These are phyloP conservation scores for Globisporangium ultimum DNA, from an alignment of 352 stramenopile species.

Conservation along the genomic window DNA sequence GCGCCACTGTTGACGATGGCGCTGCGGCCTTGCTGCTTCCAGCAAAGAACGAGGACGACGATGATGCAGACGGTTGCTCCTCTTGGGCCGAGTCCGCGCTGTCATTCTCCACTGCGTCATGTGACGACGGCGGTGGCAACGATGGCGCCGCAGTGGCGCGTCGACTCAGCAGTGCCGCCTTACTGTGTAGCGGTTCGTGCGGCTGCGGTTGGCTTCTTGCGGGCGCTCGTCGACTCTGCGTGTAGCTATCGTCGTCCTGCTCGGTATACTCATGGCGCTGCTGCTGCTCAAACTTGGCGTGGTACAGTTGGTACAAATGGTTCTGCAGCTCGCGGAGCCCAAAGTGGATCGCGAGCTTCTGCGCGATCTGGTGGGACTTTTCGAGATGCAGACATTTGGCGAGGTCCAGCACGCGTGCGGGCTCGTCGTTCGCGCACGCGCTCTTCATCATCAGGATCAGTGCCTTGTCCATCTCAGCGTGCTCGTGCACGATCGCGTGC, in stretches of 20 bases:
- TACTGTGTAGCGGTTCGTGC: conserved; percentile 12
- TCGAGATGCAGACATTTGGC: conserved; percentile 79
- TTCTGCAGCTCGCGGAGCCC: conserved; percentile 66
- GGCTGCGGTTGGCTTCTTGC: background rate
- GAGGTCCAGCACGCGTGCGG: conserved; percentile 65
- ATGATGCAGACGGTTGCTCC: background rate
- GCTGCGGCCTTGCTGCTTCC: background rate
- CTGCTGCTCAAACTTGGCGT: conserved; percentile 45
- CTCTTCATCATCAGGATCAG: conserved; percentile 85
- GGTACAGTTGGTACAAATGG: conserved; percentile 74
- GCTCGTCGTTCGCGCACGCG: conserved; percentile 63
- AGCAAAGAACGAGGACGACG: conserved; percentile 12
- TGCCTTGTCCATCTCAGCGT: conserved; percentile 82
- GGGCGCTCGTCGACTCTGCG: background rate
- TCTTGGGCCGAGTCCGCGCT: conserved; percentile 3
- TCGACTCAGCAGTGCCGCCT: conserved; percentile 14
- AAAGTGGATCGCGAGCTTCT: conserved; percentile 82
- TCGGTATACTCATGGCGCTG: conserved; percentile 10
- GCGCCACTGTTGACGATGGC: background rate
- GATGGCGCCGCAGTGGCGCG: background rate
- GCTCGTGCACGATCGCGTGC: conserved; percentile 40
- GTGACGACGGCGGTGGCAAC: background rate
- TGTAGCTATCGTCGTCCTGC: background rate
- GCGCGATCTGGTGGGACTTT: conserved; percentile 81
- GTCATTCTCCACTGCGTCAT: background rate